Percentiles rank a stretch among this genome's conserved stretches.
These are phyloP conservation scores for Immersiella caudata DNA, from an alignment of 495 filamentous ascomycete genomes.

Conservation along the genomic window DNA sequence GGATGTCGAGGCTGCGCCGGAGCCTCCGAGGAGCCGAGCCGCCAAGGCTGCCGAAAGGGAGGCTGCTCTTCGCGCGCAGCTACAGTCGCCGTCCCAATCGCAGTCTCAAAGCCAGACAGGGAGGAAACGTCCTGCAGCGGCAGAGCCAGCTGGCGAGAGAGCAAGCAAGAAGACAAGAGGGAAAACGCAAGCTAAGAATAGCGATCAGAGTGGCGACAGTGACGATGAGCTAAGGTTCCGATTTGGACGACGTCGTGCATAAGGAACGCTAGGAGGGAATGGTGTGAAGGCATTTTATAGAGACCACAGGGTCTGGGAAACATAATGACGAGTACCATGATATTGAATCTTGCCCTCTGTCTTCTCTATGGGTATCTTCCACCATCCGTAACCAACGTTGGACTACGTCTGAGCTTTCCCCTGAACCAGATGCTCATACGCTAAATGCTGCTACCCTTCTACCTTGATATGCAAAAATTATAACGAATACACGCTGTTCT, in stretches of 20 bases:
- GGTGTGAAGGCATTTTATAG: not conserved
- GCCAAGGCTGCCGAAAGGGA: conserved; percentile 40
- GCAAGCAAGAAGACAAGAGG: conserved; percentile 50
- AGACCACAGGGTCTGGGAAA: not conserved
- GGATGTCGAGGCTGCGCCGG: not conserved
- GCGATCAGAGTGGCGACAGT: conserved; percentile 47
- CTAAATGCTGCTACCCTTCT: not conserved
- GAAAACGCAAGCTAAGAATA: conserved; percentile 34
- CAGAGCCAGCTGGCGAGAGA: conserved; percentile 38
- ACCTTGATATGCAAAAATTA: not conserved
- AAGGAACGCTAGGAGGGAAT: not conserved
- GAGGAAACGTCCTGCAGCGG: conserved; percentile 43
- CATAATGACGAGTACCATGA: not conserved
- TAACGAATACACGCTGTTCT: not conserved
- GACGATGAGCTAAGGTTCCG: conserved; percentile 58
- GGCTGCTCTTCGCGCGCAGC: conserved; percentile 21
- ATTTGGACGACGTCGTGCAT: conserved; percentile 41
- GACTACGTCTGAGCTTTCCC: not conserved
- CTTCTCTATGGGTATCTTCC: conserved; percentile 36
- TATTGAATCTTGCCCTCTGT: not conserved
- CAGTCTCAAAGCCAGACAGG: conserved; percentile 41
- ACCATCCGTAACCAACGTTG: not conserved
- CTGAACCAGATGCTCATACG: not conserved
- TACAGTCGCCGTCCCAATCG: conserved; percentile 17
- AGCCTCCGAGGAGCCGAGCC: conserved; percentile 32